Conservation (phyloP, 805 yeast species). For the Saturnispora dispora region DNA sequence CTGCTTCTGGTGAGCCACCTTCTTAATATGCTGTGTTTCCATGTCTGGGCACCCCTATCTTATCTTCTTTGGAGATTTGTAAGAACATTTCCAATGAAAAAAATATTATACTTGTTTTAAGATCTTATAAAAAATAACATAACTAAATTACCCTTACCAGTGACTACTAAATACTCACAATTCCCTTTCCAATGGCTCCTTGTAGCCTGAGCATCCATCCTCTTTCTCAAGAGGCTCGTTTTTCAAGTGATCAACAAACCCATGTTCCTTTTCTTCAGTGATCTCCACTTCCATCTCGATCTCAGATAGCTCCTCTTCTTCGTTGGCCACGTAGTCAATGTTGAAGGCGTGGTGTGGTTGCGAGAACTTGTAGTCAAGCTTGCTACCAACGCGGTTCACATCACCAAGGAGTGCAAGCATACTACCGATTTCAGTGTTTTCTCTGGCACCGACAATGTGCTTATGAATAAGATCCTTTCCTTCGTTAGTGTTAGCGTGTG, state of each 20-base stretch:
- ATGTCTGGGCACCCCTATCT: not conserved
- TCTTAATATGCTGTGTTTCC: conserved; percentile 1
- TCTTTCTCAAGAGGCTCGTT: conserved; percentile 10
- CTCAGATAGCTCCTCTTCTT: not conserved
- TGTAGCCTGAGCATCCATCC: not conserved
- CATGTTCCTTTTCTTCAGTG: conserved; percentile 11
- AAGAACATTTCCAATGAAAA: not conserved
- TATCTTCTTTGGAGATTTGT: not conserved
- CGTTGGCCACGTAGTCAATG: not conserved
- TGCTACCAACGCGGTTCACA: not conserved
- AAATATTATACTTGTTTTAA: not conserved
- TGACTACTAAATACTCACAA: not conserved
- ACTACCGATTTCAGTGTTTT: conserved; percentile 76
- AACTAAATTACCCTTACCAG: too few species aligned
- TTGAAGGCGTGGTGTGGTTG: not conserved
- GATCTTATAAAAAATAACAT: not conserved
- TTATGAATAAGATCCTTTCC: conserved; percentile 33
- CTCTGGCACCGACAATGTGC: conserved; percentile 68
- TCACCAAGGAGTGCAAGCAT: conserved; percentile 44
- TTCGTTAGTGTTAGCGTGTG: conserved; percentile 49
- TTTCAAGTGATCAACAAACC: conserved; percentile 14
- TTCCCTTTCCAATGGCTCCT: conserved; percentile 9
- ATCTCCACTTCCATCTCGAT: not conserved
- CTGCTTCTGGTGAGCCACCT: conserved; percentile 1
- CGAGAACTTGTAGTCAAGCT: conserved; percentile 1